phyloP scores from a whole-genome alignment of 2,329 filamentous ascomycete species.

The Akanthomyces lecanii region DNA sequence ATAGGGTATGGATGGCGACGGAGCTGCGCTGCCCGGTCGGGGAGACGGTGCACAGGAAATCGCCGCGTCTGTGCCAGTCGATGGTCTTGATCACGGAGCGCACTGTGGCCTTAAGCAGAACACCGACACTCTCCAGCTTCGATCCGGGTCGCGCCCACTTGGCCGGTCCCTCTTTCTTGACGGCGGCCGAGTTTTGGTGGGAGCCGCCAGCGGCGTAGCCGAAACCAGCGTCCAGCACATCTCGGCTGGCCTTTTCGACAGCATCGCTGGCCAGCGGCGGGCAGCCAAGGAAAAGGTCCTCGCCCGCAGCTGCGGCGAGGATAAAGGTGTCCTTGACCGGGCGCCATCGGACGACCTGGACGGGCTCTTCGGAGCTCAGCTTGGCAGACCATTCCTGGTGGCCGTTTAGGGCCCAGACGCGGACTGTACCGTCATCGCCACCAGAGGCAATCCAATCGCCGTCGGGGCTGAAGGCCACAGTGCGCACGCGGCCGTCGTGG shows the following conservation, averaged over 20 bases:
- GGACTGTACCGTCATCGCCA: slow-evolving; percentile 88
- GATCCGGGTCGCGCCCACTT: slow-evolving; percentile 79
- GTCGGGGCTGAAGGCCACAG: slow-evolving; percentile 77
- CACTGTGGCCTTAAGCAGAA: slow-evolving; percentile 76
- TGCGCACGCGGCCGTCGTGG: slow-evolving; percentile 83
- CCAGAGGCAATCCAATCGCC: slow-evolving; percentile 86
- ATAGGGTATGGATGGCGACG: slow-evolving; percentile 90
- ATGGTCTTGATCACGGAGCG: slow-evolving; percentile 79
- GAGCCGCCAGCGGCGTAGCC: slow-evolving; percentile 75
- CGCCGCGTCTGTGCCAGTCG: slow-evolving; percentile 88
- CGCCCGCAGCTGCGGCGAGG: slow-evolving; percentile 77
- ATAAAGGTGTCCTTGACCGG: slow-evolving; percentile 77
- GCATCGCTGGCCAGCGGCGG: slow-evolving; percentile 71
- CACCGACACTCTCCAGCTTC: slow-evolving; percentile 69
- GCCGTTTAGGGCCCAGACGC: slow-evolving; percentile 88
- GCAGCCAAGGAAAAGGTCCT: slow-evolving; percentile 80
- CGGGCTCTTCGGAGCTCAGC: slow-evolving; percentile 71
- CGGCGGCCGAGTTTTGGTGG: slow-evolving; percentile 49
- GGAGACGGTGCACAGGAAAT: slow-evolving; percentile 90
- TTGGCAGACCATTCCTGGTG: slow-evolving; percentile 83
- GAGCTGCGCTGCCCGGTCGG: slow-evolving; percentile 73
- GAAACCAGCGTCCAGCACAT: slow-evolving; percentile 82
- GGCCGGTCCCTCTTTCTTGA: slow-evolving; percentile 68
- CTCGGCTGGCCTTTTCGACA: slow-evolving; percentile 68
- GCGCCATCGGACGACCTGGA: slow-evolving; percentile 86